Evolutionary conservation across 2,329 filamentous ascomycete species (phyloP).

Genomic region (Calcarisporium arbuscula): DNA sequence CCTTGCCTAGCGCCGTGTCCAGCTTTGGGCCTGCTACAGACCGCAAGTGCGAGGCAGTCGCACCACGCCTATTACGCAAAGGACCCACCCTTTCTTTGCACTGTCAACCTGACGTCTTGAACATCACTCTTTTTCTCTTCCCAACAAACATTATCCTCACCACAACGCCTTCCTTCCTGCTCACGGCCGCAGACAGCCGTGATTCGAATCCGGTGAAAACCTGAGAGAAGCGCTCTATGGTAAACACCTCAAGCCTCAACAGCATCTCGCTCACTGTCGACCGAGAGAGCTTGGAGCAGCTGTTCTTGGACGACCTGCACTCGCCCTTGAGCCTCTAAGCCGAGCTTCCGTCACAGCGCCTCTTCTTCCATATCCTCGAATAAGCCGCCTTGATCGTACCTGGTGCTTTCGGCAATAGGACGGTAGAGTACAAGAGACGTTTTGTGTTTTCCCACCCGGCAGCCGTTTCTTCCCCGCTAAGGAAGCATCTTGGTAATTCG

Average conservation of each 20-base stretch:
- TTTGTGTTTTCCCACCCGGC: too few species aligned
- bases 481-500: too few species aligned
- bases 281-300: constrained; percentile 20
- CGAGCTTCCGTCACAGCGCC: constrained; percentile 7
- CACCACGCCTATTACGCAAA: constrained; percentile 29
- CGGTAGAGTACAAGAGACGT: too few species aligned
- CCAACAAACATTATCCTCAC: constrained; percentile 11
- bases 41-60: constrained; percentile 4
- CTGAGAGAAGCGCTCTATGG: too few species aligned
- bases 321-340: constrained; percentile 24
- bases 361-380: constrained; percentile 2
- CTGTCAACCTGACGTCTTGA: constrained; percentile 30
- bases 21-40: constrained; percentile 15
- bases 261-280: constrained; percentile 9
- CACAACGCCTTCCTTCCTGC: constrained; percentile 6
- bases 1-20: too few species aligned
- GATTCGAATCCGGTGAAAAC: too few species aligned
- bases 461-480: too few species aligned
- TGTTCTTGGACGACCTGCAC: constrained; percentile 36
- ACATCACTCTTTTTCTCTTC: constrained; percentile 12
- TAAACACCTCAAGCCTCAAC: too few species aligned
- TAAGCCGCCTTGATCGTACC: too few species aligned
- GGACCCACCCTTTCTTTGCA: constrained; percentile 27
- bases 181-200: constrained; percentile 5
- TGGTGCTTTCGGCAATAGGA: too few species aligned